Base-by-base conservation (phyloP, 106 monocot genomes). In the Dendrobium huoshanense region DNA sequence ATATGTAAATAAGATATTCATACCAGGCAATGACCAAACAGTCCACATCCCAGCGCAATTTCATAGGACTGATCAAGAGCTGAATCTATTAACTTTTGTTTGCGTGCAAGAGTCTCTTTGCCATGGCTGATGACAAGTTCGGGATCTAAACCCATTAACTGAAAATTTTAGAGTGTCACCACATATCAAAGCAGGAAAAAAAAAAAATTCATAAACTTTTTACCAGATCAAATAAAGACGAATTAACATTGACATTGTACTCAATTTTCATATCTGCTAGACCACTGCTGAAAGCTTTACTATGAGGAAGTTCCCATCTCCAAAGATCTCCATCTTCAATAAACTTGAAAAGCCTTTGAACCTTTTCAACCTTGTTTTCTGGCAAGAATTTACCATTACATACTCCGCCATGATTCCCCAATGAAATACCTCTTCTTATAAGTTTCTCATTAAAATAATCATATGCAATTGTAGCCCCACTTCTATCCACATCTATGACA, bases 251-350 rank as follows among this genome's bases (percentile, higher is more conserved):
- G 33, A 88, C 85, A 82, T 98, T 84, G 80, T 80, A 94, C 77
- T 98, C 94, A 48, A 98, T 85, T 29, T 89, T 86, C 83, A 91
- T 47, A 84, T 94, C 89, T 83, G 88, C 91, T 41, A 98, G 80
- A 44, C 97, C 97, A 78, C 92, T 92, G 76, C 91, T 89, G 79
- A 98, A 98, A 81, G 94, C 97, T 87, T 92, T 92, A 87, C 94
- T 98, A 75, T 84, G 41, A 18, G 91, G 90, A 80, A 98, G 83
- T 43, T 77, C 81, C 97, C 97, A 98, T 48, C 89, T 94, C 97
- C 97, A 98, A 25, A 98, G 79, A 86, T 98, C 97, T 25, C 81
- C 97, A 89, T 98, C 94, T 87, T 98, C 97, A 65, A 98, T 84
- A 84, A 84, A 86, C 81, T 87, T 91, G 83, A 90, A 94, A 77